Evolutionary conservation across 1,284 basidiomycete species (phyloP).

Genomic region (Tremellales sp.): DNA sequence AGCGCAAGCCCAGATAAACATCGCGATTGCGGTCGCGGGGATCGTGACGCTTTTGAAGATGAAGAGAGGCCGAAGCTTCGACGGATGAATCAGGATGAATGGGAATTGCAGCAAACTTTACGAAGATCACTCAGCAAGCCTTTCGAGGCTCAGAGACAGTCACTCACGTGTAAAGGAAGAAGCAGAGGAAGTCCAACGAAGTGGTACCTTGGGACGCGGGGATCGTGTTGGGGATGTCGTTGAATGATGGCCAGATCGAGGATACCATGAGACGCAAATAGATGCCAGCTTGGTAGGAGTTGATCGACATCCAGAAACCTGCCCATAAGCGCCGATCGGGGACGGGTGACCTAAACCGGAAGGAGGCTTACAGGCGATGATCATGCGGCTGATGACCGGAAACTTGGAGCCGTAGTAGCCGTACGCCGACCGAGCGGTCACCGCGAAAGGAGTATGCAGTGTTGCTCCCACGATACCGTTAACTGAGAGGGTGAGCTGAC

Average conservation of each 20-base stretch:
- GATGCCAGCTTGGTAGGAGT: slow-evolving; percentile 52
- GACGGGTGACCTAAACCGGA: neutral
- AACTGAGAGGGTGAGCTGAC: too few species aligned
- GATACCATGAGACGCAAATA: slow-evolving; percentile 59
- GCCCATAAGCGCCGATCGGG: neutral
- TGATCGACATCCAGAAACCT: slow-evolving; percentile 67
- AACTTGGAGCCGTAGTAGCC: slow-evolving; percentile 60
- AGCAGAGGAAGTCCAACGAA: slow-evolving; percentile 58
- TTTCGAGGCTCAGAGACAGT: neutral
- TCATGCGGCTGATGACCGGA: slow-evolving; percentile 59
- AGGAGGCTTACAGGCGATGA: slow-evolving; percentile 58
- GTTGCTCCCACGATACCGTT: slow-evolving; percentile 70
- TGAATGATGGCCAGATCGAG: slow-evolving; percentile 70
- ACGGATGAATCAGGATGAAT: slow-evolving; percentile 69
- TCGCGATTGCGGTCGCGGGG: slow-evolving; percentile 63
- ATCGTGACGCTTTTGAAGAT: slow-evolving; percentile 61
- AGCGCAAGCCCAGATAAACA: slow-evolving; percentile 63
- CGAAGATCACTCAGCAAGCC: neutral
- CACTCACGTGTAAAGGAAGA: slow-evolving; percentile 68
- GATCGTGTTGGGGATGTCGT: slow-evolving; percentile 61
- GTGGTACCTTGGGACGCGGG: slow-evolving; percentile 61
- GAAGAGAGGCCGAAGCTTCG: slow-evolving; percentile 69
- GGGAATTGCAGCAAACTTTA: slow-evolving; percentile 51
- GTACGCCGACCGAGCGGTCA: slow-evolving; percentile 69
- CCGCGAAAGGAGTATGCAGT: slow-evolving; percentile 61